Percentiles rank a stretch among this genome's conserved stretches.
These are phyloP conservation scores for Fragilaria crotonensis DNA, from an alignment of 108 stramenopile genomes.

Conservation along the genomic window DNA sequence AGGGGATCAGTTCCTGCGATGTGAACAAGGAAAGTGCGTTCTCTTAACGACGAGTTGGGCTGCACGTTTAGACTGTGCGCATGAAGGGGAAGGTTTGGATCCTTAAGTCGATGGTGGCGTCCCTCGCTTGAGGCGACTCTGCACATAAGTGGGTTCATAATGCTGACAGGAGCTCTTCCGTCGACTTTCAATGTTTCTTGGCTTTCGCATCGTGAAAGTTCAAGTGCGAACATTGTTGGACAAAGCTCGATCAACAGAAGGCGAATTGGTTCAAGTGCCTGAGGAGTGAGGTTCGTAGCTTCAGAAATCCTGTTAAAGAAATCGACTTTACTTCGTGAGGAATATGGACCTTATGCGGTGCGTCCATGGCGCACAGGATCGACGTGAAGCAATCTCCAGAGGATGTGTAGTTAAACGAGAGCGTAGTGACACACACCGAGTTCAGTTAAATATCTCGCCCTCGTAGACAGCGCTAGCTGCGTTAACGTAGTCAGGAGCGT, in stretches of 20 bases:
- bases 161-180: conserved; percentile 16
- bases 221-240: conserved; percentile 16
- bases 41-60: too few species aligned
- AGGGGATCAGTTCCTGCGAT: too few species aligned
- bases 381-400: conserved; percentile 51
- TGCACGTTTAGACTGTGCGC: too few species aligned
- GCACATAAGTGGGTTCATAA: conserved; percentile 3
- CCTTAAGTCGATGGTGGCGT: not conserved
- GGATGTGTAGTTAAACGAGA: conserved; percentile 25
- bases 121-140: not conserved
- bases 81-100: too few species aligned
- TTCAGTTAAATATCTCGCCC: conserved; percentile 45
- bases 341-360: conserved; percentile 7
- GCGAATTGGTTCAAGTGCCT: not conserved
- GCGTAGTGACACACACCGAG: conserved; percentile 31
- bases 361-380: conserved; percentile 51
- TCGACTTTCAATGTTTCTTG: conserved; percentile 1
- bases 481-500: conserved; percentile 1
- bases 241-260: conserved; percentile 17
- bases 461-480: conserved; percentile 27
- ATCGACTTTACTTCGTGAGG: conserved; percentile 8
- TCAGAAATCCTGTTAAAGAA: conserved; percentile 14
- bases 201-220: not conserved
- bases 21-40: too few species aligned
- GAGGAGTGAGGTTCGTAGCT: conserved; percentile 6